A percentile compares a stretch with the other conserved stretches of the same genome.
These are phyloP conservation scores for Lepidium africanum DNA, from an alignment of 345 rosid genomes.

Conservation along the genomic window DNA sequence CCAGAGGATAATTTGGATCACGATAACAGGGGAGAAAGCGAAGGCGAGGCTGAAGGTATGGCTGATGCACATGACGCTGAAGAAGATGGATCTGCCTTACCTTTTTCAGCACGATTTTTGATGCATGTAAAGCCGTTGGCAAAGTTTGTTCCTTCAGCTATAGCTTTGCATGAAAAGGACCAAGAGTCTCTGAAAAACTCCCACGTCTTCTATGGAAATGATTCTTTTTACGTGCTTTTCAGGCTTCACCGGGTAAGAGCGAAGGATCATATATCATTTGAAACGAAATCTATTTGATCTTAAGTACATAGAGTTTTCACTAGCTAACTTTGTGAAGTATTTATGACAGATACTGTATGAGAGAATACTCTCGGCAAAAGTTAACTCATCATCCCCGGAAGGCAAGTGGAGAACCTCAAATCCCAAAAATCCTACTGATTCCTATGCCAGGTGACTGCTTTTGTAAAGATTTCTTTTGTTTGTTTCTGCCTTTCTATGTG, in stretches of 20 bases:
- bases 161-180: slow-evolving; percentile 34
- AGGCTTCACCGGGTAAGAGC: slow-evolving; percentile 83
- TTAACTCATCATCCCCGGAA: slow-evolving; percentile 73
- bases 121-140: slow-evolving; percentile 67
- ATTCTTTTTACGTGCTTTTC: slow-evolving; percentile 81
- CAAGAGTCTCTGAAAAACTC: slow-evolving; percentile 43
- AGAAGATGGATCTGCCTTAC: slow-evolving; percentile 52
- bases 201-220: slow-evolving; percentile 76
- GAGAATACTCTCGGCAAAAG: slow-evolving; percentile 80
- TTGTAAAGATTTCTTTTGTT: neutral
- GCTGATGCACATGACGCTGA: slow-evolving; percentile 77
- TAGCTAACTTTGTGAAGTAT: neutral
- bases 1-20: slow-evolving; percentile 72
- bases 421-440: slow-evolving; percentile 51
- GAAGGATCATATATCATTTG: neutral
- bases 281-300: neutral
- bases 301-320: neutral
- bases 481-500: neutral
- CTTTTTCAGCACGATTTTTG: slow-evolving; percentile 66
- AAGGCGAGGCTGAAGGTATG: slow-evolving; percentile 59
- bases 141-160: slow-evolving; percentile 52
- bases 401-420: slow-evolving; percentile 75
- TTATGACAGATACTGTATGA: slow-evolving; percentile 66
- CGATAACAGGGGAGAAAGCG: slow-evolving; percentile 73
- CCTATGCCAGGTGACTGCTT: slow-evolving; percentile 64